Evolutionary conservation across 805 yeast genomes (phyloP), one percentile per base, ranked within the genome.

Genomic region (Clavispora vitiphila): DNA sequence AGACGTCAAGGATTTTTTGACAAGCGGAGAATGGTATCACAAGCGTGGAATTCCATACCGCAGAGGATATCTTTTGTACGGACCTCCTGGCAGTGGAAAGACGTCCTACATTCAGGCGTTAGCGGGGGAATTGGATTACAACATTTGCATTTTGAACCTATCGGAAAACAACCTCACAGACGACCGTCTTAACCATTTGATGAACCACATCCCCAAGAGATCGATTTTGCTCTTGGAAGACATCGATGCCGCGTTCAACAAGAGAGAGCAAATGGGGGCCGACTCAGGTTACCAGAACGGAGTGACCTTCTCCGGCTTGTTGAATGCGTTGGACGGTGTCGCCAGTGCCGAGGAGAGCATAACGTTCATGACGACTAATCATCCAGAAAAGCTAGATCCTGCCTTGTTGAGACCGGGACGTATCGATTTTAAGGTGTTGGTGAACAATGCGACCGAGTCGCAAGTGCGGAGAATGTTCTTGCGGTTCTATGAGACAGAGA

Each of bases 31-130:
- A 45, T 93, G 99, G 99, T 93, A 93, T 61, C 84, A 86, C 48
- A 86, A 87, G 45, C 72, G 99, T 46, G 99, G 99, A n/a, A 93
- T 93, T 39, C 99, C 99, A 0, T 93, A 93, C 59, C 76, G 99
- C 61, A 74, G 99, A 54, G 99, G 99, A 0, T 93, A 93, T 56
- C 69, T 93, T 38, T 67, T 93, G 22, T 91, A 86, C 62, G 99
- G 99, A 0, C 99, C 99, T 0, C 99, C 99, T 2, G 99, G 99
- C 1, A 81, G 91, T 50, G 99, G 99, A 43, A 93, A 93, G 59
- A 89, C 98, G 2, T 85, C 96, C 56, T 88, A 88, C 50, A 91
- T 93, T 41, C 98, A 91, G 61, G 97, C 99, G 0, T 67, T 93
- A 39, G 99, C 99, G 0, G 99, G 98, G 29, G 95, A 89, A 49